Conservation (phyloP, 169 alveolate genomes). For the Cyclospora cayetanensis region DNA sequence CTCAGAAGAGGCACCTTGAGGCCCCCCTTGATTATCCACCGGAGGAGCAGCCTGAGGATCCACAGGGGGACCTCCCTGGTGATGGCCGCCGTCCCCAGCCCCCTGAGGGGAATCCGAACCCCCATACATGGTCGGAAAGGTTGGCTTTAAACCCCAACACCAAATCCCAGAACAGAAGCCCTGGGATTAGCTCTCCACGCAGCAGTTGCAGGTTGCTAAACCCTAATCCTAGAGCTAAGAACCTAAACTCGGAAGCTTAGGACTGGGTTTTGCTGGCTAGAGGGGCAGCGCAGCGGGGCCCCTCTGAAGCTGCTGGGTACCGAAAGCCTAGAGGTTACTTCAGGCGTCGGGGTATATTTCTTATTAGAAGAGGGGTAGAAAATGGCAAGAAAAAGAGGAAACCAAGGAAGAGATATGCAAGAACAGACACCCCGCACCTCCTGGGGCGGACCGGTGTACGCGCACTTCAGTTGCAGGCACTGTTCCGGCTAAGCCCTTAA, state of each 20-base stretch:
- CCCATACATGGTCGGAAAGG: conserved; percentile 52
- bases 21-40: conserved; percentile 1
- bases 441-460: background rate
- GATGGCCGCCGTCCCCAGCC: conserved; percentile 50
- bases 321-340: background rate
- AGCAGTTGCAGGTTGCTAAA: background rate
- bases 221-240: background rate
- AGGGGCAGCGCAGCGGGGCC: background rate
- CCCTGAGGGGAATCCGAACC: conserved; percentile 59
- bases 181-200: background rate
- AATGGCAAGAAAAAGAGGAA: background rate
- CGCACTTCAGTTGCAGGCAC: background rate
- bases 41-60: background rate
- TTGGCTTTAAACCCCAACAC: background rate
- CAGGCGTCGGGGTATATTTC: background rate
- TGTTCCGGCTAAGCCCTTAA: background rate
- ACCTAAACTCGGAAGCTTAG: background rate
- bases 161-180: conserved; percentile 4
- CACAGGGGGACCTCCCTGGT: background rate
- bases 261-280: background rate
- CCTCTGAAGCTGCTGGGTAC: conserved; percentile 7
- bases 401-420: background rate
- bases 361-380: background rate
- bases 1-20: conserved; percentile 20
- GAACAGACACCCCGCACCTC: conserved; percentile 64